phyloP scores from a whole-genome alignment of 2,329 filamentous ascomycete genomes.

The Aspergillus neoniger region DNA sequence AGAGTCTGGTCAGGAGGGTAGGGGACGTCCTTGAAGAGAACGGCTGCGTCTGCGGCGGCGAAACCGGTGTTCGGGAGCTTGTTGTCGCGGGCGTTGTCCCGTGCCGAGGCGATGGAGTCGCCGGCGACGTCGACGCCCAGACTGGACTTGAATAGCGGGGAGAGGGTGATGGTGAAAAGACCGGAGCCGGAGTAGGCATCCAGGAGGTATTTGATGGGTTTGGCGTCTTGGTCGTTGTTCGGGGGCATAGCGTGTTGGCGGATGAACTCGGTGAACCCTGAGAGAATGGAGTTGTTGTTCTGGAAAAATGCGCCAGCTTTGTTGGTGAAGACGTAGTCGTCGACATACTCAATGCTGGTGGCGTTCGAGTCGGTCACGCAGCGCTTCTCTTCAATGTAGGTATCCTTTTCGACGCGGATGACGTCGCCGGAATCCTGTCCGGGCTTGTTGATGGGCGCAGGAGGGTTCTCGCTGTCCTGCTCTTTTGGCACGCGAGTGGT shows the following conservation, averaged over 20 bases:
- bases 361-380: slow-evolving; percentile 86
- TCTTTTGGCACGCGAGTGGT: slow-evolving; percentile 61
- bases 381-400: slow-evolving; percentile 75
- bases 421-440: slow-evolving; percentile 43
- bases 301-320: slow-evolving; percentile 96
- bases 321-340: slow-evolving; percentile 81
- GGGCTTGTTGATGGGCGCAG: slow-evolving; percentile 26
- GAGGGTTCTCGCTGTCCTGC: slow-evolving; percentile 5
- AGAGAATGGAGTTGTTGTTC: slow-evolving; percentile 98
- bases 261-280: slow-evolving; percentile 82
- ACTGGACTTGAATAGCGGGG: slow-evolving; percentile 74
- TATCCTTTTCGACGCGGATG: slow-evolving; percentile 59
- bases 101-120: slow-evolving; percentile 75
- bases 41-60: slow-evolving; percentile 81
- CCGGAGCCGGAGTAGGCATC: slow-evolving; percentile 97
- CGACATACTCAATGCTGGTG: slow-evolving; percentile 84
- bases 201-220: slow-evolving; percentile 78
- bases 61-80: slow-evolving; percentile 75
- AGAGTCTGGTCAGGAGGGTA: slow-evolving; percentile 81
- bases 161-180: slow-evolving; percentile 93
- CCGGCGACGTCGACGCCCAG: slow-evolving; percentile 88
- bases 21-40: slow-evolving; percentile 74
- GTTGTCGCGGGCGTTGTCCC: slow-evolving; percentile 77
- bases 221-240: slow-evolving; percentile 33
- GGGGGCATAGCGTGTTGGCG: slow-evolving; percentile 71